Conservation (phyloP, 495 filamentous ascomycete genomes). For the Penicillium desertorum region DNA sequence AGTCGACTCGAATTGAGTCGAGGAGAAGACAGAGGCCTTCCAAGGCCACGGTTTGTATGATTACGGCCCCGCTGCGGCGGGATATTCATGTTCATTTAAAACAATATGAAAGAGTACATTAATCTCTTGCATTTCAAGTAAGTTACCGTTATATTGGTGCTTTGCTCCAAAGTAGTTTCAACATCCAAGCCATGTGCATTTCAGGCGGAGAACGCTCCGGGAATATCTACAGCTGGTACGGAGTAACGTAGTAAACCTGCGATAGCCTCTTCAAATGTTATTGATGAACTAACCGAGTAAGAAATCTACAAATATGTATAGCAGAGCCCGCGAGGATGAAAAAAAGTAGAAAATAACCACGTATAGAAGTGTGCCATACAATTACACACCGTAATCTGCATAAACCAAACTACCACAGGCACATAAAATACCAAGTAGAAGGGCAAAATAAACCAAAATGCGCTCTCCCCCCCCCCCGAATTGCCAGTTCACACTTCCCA, state of each 20-base stretch:
- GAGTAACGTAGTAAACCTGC: no score
- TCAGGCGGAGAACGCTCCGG: not conserved
- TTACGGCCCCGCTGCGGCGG: not conserved
- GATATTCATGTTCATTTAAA: not conserved
- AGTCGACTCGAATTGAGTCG: not conserved
- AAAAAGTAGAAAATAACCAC: not conserved
- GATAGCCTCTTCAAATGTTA: no score
- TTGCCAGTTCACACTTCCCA: not conserved
- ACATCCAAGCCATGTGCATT: not conserved
- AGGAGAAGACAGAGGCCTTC: not conserved
- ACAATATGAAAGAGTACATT: not conserved
- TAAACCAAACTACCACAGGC: conserved; percentile 16
- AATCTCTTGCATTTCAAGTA: not conserved
- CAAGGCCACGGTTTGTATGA: not conserved
- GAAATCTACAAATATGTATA: not conserved
- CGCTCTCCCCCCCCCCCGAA: not conserved
- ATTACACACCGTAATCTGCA: not conserved
- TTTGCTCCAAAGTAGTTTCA: not conserved
- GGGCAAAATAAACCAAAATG: conserved; percentile 10
- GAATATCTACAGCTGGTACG: not conserved
- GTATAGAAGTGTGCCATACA: not conserved
- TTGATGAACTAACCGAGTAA: not conserved
- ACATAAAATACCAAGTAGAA: conserved; percentile 14
- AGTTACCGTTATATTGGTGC: not conserved
- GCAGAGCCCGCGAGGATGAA: no score